Conservation (phyloP, 2,329 filamentous ascomycete genomes). For the Neospermospora avenae region DNA sequence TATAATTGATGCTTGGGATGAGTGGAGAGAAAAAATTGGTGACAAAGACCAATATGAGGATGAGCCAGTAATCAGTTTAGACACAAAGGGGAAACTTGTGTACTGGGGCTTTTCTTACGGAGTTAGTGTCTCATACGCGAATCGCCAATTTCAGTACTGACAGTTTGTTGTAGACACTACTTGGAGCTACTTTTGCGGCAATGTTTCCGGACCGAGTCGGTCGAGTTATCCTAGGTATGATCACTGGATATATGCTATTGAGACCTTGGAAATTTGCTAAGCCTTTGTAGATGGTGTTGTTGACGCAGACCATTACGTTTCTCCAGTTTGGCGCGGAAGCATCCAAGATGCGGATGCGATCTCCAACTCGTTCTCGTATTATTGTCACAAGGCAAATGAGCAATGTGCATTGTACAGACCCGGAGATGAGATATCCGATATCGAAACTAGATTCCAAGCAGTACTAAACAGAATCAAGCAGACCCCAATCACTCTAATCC, state of each 20-base stretch:
- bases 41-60: background rate
- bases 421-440: constrained; percentile 22
- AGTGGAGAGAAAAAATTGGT: constrained; percentile 20
- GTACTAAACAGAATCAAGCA: constrained; percentile 42
- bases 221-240: constrained; percentile 38
- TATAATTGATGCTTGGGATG: constrained; percentile 36
- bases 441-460: constrained; percentile 25
- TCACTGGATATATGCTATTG: background rate
- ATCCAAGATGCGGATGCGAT: constrained; percentile 31
- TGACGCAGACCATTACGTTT: constrained; percentile 30
- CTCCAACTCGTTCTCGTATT: constrained; percentile 30
- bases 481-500: constrained; percentile 28
- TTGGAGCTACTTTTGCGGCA: constrained; percentile 44
- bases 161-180: constrained; percentile 21
- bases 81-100: constrained; percentile 30
- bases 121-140: constrained; percentile 13
- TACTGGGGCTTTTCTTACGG: constrained; percentile 53
- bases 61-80: background rate
- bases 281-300: constrained; percentile 35
- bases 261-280: constrained; percentile 35
- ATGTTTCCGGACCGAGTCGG: constrained; percentile 44
- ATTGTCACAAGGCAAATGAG: constrained; percentile 35
- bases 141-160: background rate
- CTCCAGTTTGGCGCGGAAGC: constrained; percentile 23
- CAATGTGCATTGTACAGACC: constrained; percentile 29